A percentile compares a stretch with the other conserved stretches of the same genome.
Conservation (phyloP, 2,329 filamentous ascomycete genomes). For the Mollisiaceae sp. region DNA sequence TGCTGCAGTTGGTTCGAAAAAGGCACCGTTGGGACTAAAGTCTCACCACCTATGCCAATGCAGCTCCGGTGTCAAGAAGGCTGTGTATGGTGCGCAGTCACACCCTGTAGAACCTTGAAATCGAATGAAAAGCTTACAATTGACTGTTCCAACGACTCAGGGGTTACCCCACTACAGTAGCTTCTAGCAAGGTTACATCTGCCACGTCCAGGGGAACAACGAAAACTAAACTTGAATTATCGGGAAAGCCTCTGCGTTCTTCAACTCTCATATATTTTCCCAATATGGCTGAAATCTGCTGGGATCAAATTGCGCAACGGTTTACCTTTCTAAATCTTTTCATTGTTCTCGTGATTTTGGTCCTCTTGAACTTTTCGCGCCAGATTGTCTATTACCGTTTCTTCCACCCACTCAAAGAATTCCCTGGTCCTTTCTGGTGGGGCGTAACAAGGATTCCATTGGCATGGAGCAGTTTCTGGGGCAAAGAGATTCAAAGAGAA, state of each 20-base stretch:
- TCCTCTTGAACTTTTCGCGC: background rate
- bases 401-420: conserved; percentile 11
- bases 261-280: background rate
- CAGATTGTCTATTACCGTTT: conserved; percentile 10
- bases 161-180: background rate
- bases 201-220: too few relatives aligned
- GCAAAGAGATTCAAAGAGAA: background rate
- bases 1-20: background rate
- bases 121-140: background rate
- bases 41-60: background rate
- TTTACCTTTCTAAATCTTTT: background rate
- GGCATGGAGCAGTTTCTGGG: conserved; percentile 14
- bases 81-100: too few relatives aligned
- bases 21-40: background rate
- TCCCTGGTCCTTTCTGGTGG: conserved; percentile 11
- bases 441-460: conserved; percentile 6
- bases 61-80: too few relatives aligned
- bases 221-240: background rate
- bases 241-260: background rate
- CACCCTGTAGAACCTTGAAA: too few relatives aligned
- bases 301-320: background rate
- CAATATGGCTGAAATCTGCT: background rate
- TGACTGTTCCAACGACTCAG: background rate
- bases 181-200: too few relatives aligned
- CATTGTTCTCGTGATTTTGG: background rate